Percentiles rank a stretch among this genome's conserved stretches.
Conservation (phyloP, 768 basidiomycete genomes). For the Termitomyces sp. region DNA sequence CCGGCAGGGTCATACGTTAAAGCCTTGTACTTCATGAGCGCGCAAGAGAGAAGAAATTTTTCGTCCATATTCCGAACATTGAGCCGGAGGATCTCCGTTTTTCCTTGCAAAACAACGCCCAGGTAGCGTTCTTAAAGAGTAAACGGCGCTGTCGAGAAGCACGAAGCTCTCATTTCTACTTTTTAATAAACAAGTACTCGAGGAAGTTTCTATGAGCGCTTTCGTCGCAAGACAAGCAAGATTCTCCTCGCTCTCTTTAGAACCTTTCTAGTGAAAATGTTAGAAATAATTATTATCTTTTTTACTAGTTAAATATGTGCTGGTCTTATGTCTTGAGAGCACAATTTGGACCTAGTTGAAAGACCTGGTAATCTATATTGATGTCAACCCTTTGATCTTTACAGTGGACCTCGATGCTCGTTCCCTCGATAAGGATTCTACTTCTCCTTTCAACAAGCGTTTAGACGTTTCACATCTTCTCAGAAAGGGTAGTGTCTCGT, state of each 20-base stretch:
- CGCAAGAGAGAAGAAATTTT: not conserved
- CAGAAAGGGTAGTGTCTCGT: not conserved
- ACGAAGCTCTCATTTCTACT: not conserved
- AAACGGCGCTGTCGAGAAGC: not conserved
- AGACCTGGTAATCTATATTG: no score
- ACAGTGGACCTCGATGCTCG: not conserved
- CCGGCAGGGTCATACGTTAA: not conserved
- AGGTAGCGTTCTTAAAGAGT: not conserved
- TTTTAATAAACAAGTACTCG: no score
- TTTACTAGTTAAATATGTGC: no score
- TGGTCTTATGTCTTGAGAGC: not conserved
- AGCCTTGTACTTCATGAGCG: not conserved
- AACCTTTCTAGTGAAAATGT: no score
- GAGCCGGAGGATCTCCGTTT: not conserved
- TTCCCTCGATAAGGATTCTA: not conserved
- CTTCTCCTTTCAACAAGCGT: no score
- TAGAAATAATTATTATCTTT: no score
- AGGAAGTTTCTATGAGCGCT: no score
- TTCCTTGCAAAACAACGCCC: not conserved
- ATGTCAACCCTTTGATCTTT: not conserved
- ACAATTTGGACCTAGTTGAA: not conserved
- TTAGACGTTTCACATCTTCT: not conserved
- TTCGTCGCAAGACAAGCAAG: no score
- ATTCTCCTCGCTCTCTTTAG: not conserved
- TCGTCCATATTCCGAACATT: not conserved